Percentiles rank a stretch among this genome's conserved stretches.
phyloP scores from a whole-genome alignment of 257 asterid genomes.

The Ballota nigra region DNA sequence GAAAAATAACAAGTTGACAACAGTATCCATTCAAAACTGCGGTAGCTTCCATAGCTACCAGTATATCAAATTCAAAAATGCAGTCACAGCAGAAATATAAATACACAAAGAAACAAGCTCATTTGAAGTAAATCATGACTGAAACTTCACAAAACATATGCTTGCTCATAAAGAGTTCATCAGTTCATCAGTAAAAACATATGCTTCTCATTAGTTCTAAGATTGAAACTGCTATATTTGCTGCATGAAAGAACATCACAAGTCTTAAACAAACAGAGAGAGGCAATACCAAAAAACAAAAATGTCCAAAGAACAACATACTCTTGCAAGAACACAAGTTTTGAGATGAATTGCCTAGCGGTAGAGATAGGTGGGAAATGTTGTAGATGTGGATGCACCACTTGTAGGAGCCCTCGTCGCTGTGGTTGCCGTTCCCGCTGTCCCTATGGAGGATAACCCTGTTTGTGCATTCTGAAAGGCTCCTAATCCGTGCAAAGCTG shows the following conservation, averaged over 20 bases:
- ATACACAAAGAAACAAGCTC: not conserved
- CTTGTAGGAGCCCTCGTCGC: slow-evolving; percentile 37
- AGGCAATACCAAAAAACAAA: not conserved
- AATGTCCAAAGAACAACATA: not conserved
- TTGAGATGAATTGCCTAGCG: slow-evolving; percentile 43
- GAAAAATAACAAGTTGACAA: not conserved
- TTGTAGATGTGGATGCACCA: slow-evolving; percentile 26
- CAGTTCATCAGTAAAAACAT: not conserved
- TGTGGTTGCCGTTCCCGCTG: slow-evolving; percentile 32
- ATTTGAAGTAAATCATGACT: not conserved
- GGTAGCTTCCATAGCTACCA: not conserved
- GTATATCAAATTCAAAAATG: not conserved
- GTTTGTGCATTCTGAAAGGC: slow-evolving; percentile 38
- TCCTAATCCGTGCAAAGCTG: slow-evolving; percentile 55
- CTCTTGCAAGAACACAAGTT: not conserved
- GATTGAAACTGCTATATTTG: not conserved
- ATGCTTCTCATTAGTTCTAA: not conserved
- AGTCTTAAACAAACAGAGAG: not conserved
- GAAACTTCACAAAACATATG: not conserved
- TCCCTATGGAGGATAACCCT: slow-evolving; percentile 39
- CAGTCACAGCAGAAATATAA: not conserved
- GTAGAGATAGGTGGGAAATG: slow-evolving; percentile 38
- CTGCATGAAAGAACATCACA: not conserved
- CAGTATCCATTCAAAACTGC: not conserved
- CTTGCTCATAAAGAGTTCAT: not conserved